A percentile compares a stretch with the other conserved stretches of the same genome.
Conservation (phyloP, 257 asterid species). For the Vinca minor region DNA sequence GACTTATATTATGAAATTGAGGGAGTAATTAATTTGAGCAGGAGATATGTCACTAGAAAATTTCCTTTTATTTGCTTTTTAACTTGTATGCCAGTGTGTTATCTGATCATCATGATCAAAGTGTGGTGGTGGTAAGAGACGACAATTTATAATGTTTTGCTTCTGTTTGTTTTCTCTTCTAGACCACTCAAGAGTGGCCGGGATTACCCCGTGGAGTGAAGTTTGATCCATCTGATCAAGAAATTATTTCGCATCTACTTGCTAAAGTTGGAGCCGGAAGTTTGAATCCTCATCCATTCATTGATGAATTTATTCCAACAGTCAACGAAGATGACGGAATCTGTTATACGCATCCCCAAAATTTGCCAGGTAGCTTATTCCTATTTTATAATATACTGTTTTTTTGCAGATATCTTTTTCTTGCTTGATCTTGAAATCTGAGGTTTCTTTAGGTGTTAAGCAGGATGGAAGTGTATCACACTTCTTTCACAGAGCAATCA, state of each 20-base stretch:
- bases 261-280: slow-evolving; percentile 52
- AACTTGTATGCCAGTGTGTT: neutral
- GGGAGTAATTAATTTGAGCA: neutral
- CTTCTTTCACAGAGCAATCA: slow-evolving; percentile 88
- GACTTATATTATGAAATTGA: no score
- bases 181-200: slow-evolving; percentile 88
- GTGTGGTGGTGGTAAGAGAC: neutral
- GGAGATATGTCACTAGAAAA: neutral
- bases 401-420: no score
- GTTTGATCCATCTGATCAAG: slow-evolving; percentile 91
- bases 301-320: slow-evolving; percentile 77
- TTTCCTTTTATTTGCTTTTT: neutral
- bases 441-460: slow-evolving; percentile 64
- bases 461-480: slow-evolving; percentile 85
- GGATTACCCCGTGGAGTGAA: slow-evolving; percentile 95
- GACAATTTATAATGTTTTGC: neutral
- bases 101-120: neutral
- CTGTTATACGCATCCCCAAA: slow-evolving; percentile 90
- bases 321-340: slow-evolving; percentile 86
- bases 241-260: slow-evolving; percentile 73
- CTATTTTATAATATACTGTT: neutral
- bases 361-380: slow-evolving; percentile 61
- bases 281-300: slow-evolving; percentile 61
- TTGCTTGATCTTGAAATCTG: neutral
- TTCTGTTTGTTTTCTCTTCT: slow-evolving; percentile 11